Base-by-base conservation (phyloP, 2,329 filamentous ascomycete species). In the Beauveria caledonica region DNA sequence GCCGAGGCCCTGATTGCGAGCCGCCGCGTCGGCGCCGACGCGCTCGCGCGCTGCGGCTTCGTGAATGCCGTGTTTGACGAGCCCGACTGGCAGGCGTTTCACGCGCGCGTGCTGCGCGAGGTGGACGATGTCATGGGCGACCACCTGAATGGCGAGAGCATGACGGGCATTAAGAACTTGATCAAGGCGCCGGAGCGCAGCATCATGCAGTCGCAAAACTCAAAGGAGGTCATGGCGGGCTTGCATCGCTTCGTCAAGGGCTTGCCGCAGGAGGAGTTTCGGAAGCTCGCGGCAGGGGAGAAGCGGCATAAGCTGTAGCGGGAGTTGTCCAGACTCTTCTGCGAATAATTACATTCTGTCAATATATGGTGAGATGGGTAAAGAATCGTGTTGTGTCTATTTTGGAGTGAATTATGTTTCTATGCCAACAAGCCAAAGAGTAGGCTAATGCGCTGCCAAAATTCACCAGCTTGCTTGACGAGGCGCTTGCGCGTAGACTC, bases 1-100 rank as follows among this genome's bases (percentile, higher is more conserved):
- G 96, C 95, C 70, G 94, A 97, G 79, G 93, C 94, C 13, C 81
- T 97, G 13, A 86, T 99, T 66, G 94, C 96, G 88, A 92, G 88
- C 68, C 89, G 88, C 73, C 81, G 86, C 49, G 89, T 97, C 66
- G 72, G 79, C 0, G 83, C 84, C 33, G 83, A 87, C 25, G 91
- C 96, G 70, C 79, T 97, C 33, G 78, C 92, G 63, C 76, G 80
- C 9, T 82, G 84, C 3, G 92, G 93, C 0, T 97, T 91, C 69
- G 90, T 95, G 49, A 97, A 97, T 68, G 89, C 87, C 73, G 80
- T 96, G 17, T 88, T 97, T 65, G 76, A 77, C 13, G 76, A 79
- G 64, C 86, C 81, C 25, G 84, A 92, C 65, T 83, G 84, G 61
- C 84, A 77, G 0, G 84, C 81, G 64, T 97, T 99, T 68, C 72